These are phyloP conservation scores for Cytospora paraplurivora DNA, from an alignment of 2,329 filamentous ascomycete genomes.

Conservation along the genomic window DNA sequence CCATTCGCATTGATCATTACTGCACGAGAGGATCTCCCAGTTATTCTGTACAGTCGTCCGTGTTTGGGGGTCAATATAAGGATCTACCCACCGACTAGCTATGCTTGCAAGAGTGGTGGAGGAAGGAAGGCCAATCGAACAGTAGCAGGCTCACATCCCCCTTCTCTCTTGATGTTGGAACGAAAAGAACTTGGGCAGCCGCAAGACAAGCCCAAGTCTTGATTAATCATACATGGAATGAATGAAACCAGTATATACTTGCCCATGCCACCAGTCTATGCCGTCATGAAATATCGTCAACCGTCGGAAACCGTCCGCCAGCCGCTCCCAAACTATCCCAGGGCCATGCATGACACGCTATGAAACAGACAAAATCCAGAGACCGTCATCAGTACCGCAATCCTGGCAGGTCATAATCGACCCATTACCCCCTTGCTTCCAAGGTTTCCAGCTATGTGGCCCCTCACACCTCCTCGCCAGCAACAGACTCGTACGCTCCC, in stretches of 20 bases:
- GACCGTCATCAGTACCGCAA: slow-evolving; percentile 1
- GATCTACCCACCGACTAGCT: background rate
- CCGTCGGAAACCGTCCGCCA: slow-evolving; percentile 1
- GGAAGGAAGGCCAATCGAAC: background rate
- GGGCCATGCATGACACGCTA: slow-evolving; percentile 26
- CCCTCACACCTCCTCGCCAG: slow-evolving; percentile 55
- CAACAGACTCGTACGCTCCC: slow-evolving; percentile 66
- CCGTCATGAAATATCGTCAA: slow-evolving; percentile 9
- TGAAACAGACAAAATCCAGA: slow-evolving; percentile 18
- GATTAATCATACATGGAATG: background rate
- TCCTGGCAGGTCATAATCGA: background rate
- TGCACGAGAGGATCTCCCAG: too few species aligned
- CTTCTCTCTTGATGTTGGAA: background rate
- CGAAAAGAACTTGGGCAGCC: background rate
- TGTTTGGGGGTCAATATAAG: too few species aligned
- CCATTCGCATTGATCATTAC: too few species aligned
- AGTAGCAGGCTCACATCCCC: background rate
- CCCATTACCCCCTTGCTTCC: too few species aligned
- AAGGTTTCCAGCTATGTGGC: background rate
- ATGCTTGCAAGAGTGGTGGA: background rate
- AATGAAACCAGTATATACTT: background rate
- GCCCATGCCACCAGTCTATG: slow-evolving; percentile 15
- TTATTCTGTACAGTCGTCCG: too few species aligned
- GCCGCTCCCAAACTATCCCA: background rate
- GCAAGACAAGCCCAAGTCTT: background rate